Evolutionary conservation across 2,329 filamentous ascomycete species (phyloP).

Genomic region (Alternaria alternata): DNA sequence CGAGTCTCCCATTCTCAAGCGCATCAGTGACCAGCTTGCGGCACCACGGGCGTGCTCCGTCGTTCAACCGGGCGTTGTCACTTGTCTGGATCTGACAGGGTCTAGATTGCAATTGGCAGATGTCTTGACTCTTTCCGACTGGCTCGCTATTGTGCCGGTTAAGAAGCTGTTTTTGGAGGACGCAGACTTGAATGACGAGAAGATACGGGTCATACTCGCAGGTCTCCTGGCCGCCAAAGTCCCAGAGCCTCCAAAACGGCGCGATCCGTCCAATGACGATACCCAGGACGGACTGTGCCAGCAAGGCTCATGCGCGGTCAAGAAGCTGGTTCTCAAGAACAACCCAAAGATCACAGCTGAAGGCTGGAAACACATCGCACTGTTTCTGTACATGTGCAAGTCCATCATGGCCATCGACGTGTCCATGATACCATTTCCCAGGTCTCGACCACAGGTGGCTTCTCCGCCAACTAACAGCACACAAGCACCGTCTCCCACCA

Average conservation of each 20-base stretch:
- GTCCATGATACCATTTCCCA: constrained; percentile 77
- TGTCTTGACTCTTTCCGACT: constrained; percentile 87
- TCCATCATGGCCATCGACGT: constrained; percentile 87
- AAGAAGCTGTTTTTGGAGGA: constrained; percentile 87
- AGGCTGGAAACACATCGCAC: constrained; percentile 88
- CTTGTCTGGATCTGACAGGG: constrained; percentile 82
- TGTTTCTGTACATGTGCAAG: constrained; percentile 90
- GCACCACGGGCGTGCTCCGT: constrained; percentile 71
- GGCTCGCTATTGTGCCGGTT: constrained; percentile 90
- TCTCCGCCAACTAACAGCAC: constrained; percentile 24
- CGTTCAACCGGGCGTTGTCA: constrained; percentile 75
- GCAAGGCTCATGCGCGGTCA: constrained; percentile 72
- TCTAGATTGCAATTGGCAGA: constrained; percentile 86
- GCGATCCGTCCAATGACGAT: constrained; percentile 17
- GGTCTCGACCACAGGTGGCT: constrained; percentile 22
- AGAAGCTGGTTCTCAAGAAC: constrained; percentile 87
- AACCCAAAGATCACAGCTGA: constrained; percentile 83
- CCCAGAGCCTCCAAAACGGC: constrained; percentile 62
- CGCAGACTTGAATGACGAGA: constrained; percentile 86
- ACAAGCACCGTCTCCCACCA: constrained; percentile 10
- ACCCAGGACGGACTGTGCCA: constrained; percentile 28
- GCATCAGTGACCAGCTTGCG: constrained; percentile 86
- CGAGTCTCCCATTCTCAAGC: constrained; percentile 90
- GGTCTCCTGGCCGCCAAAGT: constrained; percentile 82
- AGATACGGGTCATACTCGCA: constrained; percentile 83